A percentile compares a stretch with the other conserved stretches of the same genome.
Conservation (phyloP, 495 filamentous ascomycete genomes). For the Aspergillus funiculosus region DNA sequence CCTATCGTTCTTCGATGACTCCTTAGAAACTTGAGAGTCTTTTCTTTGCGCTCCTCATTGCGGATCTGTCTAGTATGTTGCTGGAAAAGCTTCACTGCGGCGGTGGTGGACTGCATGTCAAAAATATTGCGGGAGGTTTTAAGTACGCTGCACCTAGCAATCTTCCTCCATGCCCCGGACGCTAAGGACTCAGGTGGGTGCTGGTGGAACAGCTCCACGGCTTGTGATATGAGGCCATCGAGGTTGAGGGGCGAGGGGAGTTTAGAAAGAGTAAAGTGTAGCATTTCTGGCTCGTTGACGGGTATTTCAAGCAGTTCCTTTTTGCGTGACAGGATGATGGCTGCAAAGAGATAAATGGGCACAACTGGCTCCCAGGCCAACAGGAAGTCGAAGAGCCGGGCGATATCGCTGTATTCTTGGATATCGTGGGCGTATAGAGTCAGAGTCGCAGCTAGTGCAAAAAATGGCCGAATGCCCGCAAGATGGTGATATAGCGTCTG, state of each 20-base stretch:
- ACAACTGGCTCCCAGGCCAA: slow-evolving; percentile 80
- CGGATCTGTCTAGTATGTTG: slow-evolving; percentile 62
- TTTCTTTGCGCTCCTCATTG: slow-evolving; percentile 53
- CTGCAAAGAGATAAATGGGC: slow-evolving; percentile 83
- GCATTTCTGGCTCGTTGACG: slow-evolving; percentile 84
- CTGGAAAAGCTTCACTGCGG: slow-evolving; percentile 60
- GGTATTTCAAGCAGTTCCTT: slow-evolving; percentile 78
- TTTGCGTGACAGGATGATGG: slow-evolving; percentile 73
- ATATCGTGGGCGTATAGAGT: slow-evolving; percentile 97
- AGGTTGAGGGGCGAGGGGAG: slow-evolving; percentile 79
- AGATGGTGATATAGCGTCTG: slow-evolving; percentile 64
- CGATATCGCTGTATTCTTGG: slow-evolving; percentile 77
- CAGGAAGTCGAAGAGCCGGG: slow-evolving; percentile 85
- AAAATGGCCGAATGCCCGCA: slow-evolving; percentile 75
- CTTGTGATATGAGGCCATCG: slow-evolving; percentile 63
- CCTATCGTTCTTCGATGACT: slow-evolving; percentile 53
- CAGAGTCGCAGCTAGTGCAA: slow-evolving; percentile 81
- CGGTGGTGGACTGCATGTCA: slow-evolving; percentile 45
- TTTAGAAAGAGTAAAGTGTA: slow-evolving; percentile 83
- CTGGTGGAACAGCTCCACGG: slow-evolving; percentile 54
- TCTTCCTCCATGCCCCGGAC: slow-evolving; percentile 55
- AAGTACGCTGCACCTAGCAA: slow-evolving; percentile 72
- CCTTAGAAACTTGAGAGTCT: slow-evolving; percentile 49
- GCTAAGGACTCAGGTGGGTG: slow-evolving; percentile 71
- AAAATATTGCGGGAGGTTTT: slow-evolving; percentile 63